phyloP scores from a whole-genome alignment of 2,329 filamentous ascomycete species.

The Penicillium olsonii region DNA sequence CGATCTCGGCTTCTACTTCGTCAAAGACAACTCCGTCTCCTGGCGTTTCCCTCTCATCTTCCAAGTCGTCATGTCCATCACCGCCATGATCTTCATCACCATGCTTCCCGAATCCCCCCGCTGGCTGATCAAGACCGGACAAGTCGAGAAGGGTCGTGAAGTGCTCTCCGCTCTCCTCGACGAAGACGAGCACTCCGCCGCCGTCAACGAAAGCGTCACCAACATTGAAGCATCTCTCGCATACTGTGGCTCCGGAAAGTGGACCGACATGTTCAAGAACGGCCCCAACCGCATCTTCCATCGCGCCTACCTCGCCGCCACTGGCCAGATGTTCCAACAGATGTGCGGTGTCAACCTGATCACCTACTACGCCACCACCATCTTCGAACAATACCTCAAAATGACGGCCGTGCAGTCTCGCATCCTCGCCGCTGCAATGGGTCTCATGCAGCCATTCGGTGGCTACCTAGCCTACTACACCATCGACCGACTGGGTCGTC shows the following conservation, averaged over 20 bases:
- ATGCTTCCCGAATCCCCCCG: conserved; percentile 38
- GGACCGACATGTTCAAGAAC: conserved; percentile 56
- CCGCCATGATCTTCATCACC: conserved; percentile 29
- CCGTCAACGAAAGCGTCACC: conserved; percentile 46
- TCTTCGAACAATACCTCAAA: conserved; percentile 14
- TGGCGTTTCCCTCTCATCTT: conserved; percentile 45
- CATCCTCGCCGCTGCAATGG: conserved; percentile 10
- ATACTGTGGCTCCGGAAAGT: conserved; percentile 44
- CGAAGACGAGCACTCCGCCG: conserved; percentile 32
- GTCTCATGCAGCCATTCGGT: conserved; percentile 37
- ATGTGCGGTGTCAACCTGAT: conserved; percentile 34
- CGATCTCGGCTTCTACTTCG: conserved; percentile 41
- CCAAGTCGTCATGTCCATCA: conserved; percentile 31
- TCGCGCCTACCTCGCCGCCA: conserved; percentile 49
- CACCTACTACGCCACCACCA: conserved; percentile 43
- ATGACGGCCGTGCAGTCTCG: conserved; percentile 6
- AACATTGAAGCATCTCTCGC: conserved; percentile 51
- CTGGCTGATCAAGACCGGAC: conserved; percentile 33
- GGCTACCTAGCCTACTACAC: conserved; percentile 43
- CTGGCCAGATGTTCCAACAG: conserved; percentile 52
- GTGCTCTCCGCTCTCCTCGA: conserved; percentile 20
- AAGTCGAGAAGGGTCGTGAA: conserved; percentile 24
- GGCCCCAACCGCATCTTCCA: conserved; percentile 52
- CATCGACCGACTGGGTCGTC: conserved; percentile 38
- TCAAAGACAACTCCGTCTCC: conserved; percentile 29